Conservation (phyloP, 306 rosid genomes). For the Erythrophleum fordii region DNA sequence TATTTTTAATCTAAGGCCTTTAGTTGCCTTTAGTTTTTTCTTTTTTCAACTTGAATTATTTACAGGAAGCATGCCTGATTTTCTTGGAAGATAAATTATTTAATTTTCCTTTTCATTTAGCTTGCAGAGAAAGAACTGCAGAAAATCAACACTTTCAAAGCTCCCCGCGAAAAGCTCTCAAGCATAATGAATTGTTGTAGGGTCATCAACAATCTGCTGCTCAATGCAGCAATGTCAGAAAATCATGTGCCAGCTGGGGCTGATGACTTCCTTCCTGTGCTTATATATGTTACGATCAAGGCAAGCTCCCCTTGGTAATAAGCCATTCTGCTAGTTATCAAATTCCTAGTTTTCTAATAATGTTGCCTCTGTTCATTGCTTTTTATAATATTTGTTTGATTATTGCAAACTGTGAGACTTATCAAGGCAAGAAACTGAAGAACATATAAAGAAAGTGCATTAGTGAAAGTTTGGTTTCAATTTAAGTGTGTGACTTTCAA, state of each 20-base stretch:
- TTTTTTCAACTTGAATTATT: neutral
- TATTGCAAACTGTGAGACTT: neutral
- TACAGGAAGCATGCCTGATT: neutral
- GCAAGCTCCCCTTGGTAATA: constrained; percentile 81
- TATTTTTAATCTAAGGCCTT: neutral
- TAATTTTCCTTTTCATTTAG: constrained; percentile 41
- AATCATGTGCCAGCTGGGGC: constrained; percentile 71
- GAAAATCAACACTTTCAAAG: constrained; percentile 70
- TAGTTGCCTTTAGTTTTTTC: too few relatives aligned
- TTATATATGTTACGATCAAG: constrained; percentile 79
- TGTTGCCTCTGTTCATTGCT: neutral
- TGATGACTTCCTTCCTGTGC: constrained; percentile 82
- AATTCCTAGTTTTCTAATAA: constrained; percentile 6
- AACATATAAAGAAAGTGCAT: neutral
- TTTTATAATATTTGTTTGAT: neutral
- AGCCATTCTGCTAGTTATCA: constrained; percentile 44
- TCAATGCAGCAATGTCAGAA: constrained; percentile 68
- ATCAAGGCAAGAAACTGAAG: neutral
- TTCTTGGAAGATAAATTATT: constrained; percentile 14
- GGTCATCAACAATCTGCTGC: constrained; percentile 73
- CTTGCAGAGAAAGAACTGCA: constrained; percentile 77
- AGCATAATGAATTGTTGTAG: constrained; percentile 73
- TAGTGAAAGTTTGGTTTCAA: constrained; percentile 3
- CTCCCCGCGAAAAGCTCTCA: constrained; percentile 74
- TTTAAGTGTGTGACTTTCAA: neutral